These are phyloP conservation scores for Lipomyces sp. DNA, from an alignment of 805 yeast genomes.

Conservation along the genomic window DNA sequence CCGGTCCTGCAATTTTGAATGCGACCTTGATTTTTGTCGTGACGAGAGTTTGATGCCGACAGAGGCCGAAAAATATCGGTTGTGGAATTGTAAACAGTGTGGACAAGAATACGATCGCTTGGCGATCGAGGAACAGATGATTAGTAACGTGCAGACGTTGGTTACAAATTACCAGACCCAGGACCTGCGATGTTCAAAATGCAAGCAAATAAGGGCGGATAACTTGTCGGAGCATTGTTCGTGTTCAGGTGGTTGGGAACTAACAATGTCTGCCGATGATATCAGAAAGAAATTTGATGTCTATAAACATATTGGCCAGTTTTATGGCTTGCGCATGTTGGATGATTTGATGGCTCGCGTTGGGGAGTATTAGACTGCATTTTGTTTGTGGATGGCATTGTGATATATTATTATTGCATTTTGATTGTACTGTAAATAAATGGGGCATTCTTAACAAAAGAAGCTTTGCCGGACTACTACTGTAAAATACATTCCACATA, in stretches of 20 bases:
- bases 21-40: slow-evolving; percentile 82
- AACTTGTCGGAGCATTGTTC: slow-evolving; percentile 75
- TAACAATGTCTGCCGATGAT: slow-evolving; percentile 54
- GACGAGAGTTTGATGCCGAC: slow-evolving; percentile 53
- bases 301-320: slow-evolving; percentile 63
- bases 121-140: slow-evolving; percentile 76
- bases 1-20: slow-evolving; percentile 71
- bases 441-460: not conserved
- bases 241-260: slow-evolving; percentile 88
- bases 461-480: too few relatives aligned
- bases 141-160: slow-evolving; percentile 62
- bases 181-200: slow-evolving; percentile 80
- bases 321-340: slow-evolving; percentile 61
- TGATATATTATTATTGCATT: not conserved
- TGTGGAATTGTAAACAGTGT: slow-evolving; percentile 73
- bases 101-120: slow-evolving; percentile 65
- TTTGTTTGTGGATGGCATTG: not conserved
- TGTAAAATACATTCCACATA: too few relatives aligned
- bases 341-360: slow-evolving; percentile 23
- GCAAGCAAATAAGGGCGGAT: slow-evolving; percentile 67
- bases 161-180: slow-evolving; percentile 71
- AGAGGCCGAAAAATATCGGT: slow-evolving; percentile 19
- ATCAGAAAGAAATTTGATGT: slow-evolving; percentile 54
- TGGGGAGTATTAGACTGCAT: slow-evolving; percentile 2
- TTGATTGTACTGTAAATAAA: not conserved